Base-by-base conservation (phyloP, 148 eudicot genomes). In the Agrostemma githago region DNA sequence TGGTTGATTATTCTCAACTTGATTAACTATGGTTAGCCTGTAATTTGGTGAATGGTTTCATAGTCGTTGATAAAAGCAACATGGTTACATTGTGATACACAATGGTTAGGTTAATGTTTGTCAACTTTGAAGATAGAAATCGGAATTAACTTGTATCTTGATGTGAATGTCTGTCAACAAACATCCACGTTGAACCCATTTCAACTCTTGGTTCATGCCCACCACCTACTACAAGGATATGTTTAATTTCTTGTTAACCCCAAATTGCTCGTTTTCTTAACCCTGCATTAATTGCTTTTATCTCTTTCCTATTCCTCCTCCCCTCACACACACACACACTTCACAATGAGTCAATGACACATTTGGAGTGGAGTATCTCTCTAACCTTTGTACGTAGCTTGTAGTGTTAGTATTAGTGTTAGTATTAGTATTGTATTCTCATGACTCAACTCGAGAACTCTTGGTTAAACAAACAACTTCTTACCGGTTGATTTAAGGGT, bases 161-260 rank as follows among this genome's bases (percentile, higher is more conserved):
- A 83, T 84, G 90, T 92, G 89, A 85, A 88, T 88, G 87, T 88
- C 82, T 80, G 84, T 84, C 83, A 90, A 87, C 96, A 86, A 90
- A 90, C 96, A 92, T 92, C 87, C 98, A 90, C 89, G 90, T 87
- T 80, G 87, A 84, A 60, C 86, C 86, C 87, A 85, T 82, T 83
- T 83, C 75, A 65, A 73, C 75, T 63, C 63, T 83, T 73, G 68
- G 75, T 58, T 70, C 72, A 19, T 46, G n/a, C 54, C 66, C 73
- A 72, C 66, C 73, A 72, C 26, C 61, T 60, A 26, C 37, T 72
- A 26, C 34, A 26, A 26, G 34, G 42, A 8, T 58, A 20, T 67
- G 20, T 67, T 66, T 73, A 60, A 61, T 51, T 60, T 26, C 61
- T 51, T 51, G 64, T 70, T 74, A 69, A 79, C n/a, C 69, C 70